These are phyloP conservation scores for Heliophila coronopifolia DNA, from an alignment of 441 rosid species.

Conservation along the genomic window DNA sequence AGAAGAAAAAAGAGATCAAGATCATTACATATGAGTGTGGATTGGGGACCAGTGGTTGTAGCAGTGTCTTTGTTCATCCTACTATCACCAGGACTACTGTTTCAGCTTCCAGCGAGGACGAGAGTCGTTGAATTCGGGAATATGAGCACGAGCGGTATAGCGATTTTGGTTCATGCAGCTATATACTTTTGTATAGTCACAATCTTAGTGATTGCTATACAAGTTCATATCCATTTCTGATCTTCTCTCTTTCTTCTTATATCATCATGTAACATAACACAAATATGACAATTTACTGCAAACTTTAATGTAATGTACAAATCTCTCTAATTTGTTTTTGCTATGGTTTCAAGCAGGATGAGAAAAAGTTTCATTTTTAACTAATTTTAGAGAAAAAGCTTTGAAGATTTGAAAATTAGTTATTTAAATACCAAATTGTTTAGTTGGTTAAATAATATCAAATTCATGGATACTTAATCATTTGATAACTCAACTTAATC, in stretches of 20 bases:
- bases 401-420: no score
- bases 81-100: conserved; percentile 78
- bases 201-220: conserved; percentile 68
- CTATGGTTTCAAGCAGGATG: conserved; percentile 11
- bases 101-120: conserved; percentile 72
- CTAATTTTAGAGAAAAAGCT: no score
- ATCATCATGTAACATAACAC: no score
- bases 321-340: no score
- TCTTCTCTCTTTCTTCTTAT: background rate
- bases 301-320: no score
- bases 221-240: conserved; percentile 59
- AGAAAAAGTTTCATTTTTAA: no score
- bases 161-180: conserved; percentile 77
- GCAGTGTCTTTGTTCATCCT: conserved; percentile 72
- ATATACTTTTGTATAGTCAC: conserved; percentile 73
- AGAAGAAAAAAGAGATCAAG: background rate
- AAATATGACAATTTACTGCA: no score
- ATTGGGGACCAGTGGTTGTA: conserved; percentile 82
- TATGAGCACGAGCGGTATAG: conserved; percentile 83
- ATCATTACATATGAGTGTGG: conserved; percentile 41
- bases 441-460: no score
- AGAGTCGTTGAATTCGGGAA: conserved; percentile 88
- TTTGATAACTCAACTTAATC: no score
- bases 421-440: no score
- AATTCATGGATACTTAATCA: no score